A percentile compares a stretch with the other conserved stretches of the same genome.
phyloP scores from a whole-genome alignment of 106 monocot species.

The Dendrobium chrysotoxum region DNA sequence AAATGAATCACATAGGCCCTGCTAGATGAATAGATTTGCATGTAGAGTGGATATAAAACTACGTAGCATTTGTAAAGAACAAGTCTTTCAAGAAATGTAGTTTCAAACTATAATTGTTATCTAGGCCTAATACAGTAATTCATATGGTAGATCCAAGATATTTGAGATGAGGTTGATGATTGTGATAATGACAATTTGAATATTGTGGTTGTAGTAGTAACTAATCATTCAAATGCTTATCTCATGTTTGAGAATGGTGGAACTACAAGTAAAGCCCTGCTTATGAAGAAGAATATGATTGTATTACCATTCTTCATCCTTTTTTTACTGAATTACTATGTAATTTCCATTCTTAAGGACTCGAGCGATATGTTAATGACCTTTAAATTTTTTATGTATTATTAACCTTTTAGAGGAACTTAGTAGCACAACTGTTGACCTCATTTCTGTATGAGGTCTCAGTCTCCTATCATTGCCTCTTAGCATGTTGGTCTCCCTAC shows the following conservation, averaged over 20 bases:
- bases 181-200: neutral
- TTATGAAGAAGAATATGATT: neutral
- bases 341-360: too few relatives aligned
- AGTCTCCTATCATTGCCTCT: too few relatives aligned
- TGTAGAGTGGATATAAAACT: neutral
- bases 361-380: too few relatives aligned
- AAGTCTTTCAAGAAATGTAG: neutral
- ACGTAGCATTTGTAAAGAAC: neutral
- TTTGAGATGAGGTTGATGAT: neutral
- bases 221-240: neutral
- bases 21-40: neutral
- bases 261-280: neutral
- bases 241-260: neutral
- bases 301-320: neutral
- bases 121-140: neutral
- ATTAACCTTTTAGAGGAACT: too few relatives aligned
- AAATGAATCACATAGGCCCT: neutral
- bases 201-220: neutral
- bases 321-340: too few relatives aligned
- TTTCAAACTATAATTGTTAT: neutral
- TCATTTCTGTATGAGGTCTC: too few relatives aligned
- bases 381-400: too few relatives aligned
- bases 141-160: neutral
- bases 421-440: too few relatives aligned
- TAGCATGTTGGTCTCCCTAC: too few relatives aligned